phyloP scores from a whole-genome alignment of 169 alveolate genomes.

The Eimeria praecox region DNA sequence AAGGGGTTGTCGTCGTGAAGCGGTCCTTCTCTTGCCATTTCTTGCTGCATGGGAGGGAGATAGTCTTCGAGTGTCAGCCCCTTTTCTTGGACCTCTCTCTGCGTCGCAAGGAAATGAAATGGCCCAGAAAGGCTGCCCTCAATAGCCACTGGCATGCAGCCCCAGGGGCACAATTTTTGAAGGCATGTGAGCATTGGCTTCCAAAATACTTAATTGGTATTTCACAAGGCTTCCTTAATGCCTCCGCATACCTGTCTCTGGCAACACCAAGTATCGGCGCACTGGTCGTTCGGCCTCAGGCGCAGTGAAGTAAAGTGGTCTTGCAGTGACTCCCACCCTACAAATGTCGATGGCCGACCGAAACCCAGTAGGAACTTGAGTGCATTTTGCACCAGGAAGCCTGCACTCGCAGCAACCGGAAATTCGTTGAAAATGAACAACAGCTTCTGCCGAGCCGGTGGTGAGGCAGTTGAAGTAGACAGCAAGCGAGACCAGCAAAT shows the following conservation, averaged over 20 bases:
- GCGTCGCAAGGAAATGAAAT: not conserved
- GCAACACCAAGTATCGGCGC: conserved; percentile 92
- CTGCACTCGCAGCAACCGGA: conserved; percentile 17
- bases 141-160: not conserved
- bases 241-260: conserved; percentile 84
- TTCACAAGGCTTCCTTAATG: not conserved
- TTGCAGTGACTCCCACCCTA: conserved; percentile 94
- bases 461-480: not conserved
- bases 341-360: conserved; percentile 93
- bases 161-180: not conserved
- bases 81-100: conserved; percentile 69
- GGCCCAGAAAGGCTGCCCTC: not conserved
- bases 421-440: not conserved
- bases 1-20: conserved; percentile 75
- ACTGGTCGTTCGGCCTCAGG: conserved; percentile 94
- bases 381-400: conserved; percentile 96
- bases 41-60: conserved; percentile 33
- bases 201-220: not conserved
- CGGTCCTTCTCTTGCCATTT: not conserved
- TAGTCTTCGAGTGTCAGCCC: conserved; percentile 45
- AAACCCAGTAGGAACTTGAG: conserved; percentile 94
- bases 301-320: conserved; percentile 95
- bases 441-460: conserved; percentile 22
- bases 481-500: not conserved
- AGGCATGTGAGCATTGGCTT: not conserved